Evolutionary conservation across 306 rosid genomes (phyloP), one percentile per base, ranked within the genome.

Genomic region (Cucurbita maxima): DNA sequence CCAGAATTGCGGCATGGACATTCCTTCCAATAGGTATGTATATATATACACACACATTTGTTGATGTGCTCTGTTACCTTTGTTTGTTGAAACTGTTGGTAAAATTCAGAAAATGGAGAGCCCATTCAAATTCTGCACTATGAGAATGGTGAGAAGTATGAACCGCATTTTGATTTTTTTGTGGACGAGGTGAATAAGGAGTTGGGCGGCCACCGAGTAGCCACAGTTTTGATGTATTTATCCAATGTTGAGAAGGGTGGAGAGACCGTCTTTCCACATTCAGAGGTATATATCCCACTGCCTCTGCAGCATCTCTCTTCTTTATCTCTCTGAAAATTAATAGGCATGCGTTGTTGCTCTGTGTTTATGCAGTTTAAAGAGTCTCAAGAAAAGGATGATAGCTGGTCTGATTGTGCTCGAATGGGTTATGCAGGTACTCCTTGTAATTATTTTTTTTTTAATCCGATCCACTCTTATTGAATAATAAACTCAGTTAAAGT

Each of bases 181-280:
- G 96, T 88, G 59, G 97, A 89, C 96, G 88, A 89, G 87, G 89
- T 79, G 80, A 91, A 91, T 86, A 97, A 88, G 81, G 16, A 81
- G 76, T 15, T 79, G 67, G 99, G 99, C 69, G 99, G 99, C 75
- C 99, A 95, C 77, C 92, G 99, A 48, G 52, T 91, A 48, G 97
- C 97, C 76, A 95, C 99, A 7, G 96, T 95, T 40, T 82, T 95
- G 86, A 95, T 95, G 97, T 95, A 95, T 88, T 80, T 95, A 83
- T 95, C 99, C 73, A 69, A 83, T 71, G 88, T 95, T 58, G 90
- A 80, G 81, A 91, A 88, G 83, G 99, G 99, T 48, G 99, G 99
- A 36, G 99, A 95, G 75, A 95, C 99, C 38, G 40, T 95, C 79
- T 95, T 95, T 80, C 99, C 99, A 72, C 58, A 95, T 57, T 7